Base-by-base conservation (phyloP, 2,329 filamentous ascomycete species). In the Trichoderma simmonsii region DNA sequence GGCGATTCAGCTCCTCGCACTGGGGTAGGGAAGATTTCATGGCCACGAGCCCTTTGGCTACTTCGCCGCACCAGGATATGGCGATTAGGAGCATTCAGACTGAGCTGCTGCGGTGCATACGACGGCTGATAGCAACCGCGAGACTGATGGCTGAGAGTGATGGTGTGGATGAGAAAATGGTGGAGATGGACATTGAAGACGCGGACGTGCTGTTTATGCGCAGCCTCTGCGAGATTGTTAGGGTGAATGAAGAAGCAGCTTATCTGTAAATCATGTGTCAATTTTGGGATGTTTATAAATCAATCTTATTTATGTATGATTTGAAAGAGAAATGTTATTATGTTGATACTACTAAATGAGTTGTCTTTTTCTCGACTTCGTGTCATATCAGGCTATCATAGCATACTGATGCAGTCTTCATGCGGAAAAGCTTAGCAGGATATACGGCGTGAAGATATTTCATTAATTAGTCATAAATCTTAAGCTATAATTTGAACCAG, bases 31-130 rank as follows among this genome's bases (percentile, higher is more conserved):
- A 80, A 5, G 79, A 77, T 32, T 28, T 28, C n/a, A 76, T 77
- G 71, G 61, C 73, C 9, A 70, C 73, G 43, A 73, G 72, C 32
- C 63, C 73, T 26, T 57, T 73, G 6, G 68, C 71, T 21, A 66
- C 74, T 54, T 74, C 77, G 21, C 75, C 74, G 0, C 77, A 74
- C 8, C 74, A 78, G 36, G 82, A 85, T 34, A 76, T 77, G 15
- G 78, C 81, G 1, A 78, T 86, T 65, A 79, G 81, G 15, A 83
- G 85, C 28, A 80, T 90, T 1, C 86, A 86, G 36, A 78, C 81
- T 1, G 87, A 86, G 0, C 79, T 90, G 21, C 80, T 84, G 57
- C 81, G 80, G 57, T 89, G 87, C 76, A 85, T 89, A 71, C 81
- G 81, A 2, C 79, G 85, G 18, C 79, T 90, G 3, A 83, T 89